These are phyloP conservation scores for Aspergillus luchuensis DNA, from an alignment of 2,329 filamentous ascomycete genomes.

Conservation along the genomic window DNA sequence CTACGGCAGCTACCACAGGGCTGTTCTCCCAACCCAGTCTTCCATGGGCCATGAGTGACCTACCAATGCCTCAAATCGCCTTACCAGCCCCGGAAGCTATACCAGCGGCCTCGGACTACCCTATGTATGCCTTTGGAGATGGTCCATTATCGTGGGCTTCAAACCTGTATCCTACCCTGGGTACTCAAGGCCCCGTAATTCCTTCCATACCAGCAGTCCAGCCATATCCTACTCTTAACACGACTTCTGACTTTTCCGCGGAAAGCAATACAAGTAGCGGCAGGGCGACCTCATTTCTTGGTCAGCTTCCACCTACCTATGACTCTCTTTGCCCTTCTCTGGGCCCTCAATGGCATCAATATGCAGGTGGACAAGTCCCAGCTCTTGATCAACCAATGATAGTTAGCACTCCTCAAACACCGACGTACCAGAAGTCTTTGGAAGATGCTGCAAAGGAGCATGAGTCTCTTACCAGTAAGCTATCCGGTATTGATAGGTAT, in stretches of 20 bases:
- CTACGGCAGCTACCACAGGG: conserved; percentile 15
- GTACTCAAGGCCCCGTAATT: conserved; percentile 11
- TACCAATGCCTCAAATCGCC: conserved; percentile 15
- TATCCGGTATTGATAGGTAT: conserved; percentile 41
- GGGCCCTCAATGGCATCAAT: conserved; percentile 13
- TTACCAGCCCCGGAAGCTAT: conserved; percentile 15
- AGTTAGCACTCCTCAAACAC: conserved; percentile 15
- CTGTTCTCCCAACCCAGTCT: conserved; percentile 13
- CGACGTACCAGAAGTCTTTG: conserved; percentile 26
- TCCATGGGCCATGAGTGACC: conserved; percentile 7
- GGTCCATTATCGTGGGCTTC: conserved; percentile 22
- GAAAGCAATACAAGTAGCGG: conserved; percentile 7
- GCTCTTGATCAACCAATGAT: conserved; percentile 15
- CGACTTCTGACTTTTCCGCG: conserved; percentile 12
- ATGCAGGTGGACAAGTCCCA: conserved; percentile 8
- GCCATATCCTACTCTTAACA: conserved; percentile 12
- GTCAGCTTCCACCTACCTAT: conserved; percentile 9
- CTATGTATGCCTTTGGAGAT: conserved; percentile 11
- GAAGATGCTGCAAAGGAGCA: conserved; percentile 34
- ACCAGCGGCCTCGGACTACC: conserved; percentile 15
- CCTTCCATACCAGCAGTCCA: conserved; percentile 20
- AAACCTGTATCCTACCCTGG: conserved; percentile 18
- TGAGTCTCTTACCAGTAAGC: conserved; percentile 34
- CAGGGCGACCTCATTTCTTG: conserved; percentile 9
- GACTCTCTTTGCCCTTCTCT: conserved; percentile 17